phyloP scores from a whole-genome alignment of 2,329 filamentous ascomycete genomes.

The Claviceps spartinae region DNA sequence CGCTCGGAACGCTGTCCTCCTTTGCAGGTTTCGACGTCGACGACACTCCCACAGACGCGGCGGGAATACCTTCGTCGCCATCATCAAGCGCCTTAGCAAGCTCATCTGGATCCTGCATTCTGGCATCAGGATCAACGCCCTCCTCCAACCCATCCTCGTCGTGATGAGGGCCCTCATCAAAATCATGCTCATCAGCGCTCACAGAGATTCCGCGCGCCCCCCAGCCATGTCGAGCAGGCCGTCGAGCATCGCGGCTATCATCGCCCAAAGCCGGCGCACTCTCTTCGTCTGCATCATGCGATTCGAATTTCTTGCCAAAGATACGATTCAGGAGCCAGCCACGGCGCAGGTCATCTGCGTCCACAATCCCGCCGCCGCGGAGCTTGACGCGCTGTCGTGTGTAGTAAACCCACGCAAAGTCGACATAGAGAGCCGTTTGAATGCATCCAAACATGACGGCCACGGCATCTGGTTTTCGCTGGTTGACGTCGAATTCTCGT shows the following conservation, averaged over 20 bases:
- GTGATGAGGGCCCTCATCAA: conserved; percentile 36
- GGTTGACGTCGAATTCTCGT: conserved; percentile 46
- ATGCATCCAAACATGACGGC: conserved; percentile 77
- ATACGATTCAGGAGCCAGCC: conserved; percentile 75
- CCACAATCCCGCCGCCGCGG: conserved; percentile 70
- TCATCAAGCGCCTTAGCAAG: conserved; percentile 41
- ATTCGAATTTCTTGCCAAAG: conserved; percentile 46
- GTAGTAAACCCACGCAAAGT: conserved; percentile 97
- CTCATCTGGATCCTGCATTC: conserved; percentile 54
- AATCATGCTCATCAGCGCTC: conserved; percentile 48
- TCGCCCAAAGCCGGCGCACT: conserved; percentile 34
- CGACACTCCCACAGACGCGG: conserved; percentile 1
- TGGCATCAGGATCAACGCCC: conserved; percentile 45
- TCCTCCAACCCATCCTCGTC: conserved; percentile 31
- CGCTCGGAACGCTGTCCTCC: conserved; percentile 19
- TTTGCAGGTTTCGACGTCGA: conserved; percentile 14
- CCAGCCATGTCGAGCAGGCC: conserved; percentile 39
- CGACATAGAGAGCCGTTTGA: conserved; percentile 79
- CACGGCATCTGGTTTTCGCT: conserved; percentile 50
- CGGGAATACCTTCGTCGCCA: conserved; percentile 20
- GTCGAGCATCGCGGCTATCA: conserved; percentile 15
- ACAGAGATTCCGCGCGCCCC: conserved; percentile 52
- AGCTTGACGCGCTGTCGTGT: conserved; percentile 88
- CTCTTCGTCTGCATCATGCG: conserved; percentile 50
- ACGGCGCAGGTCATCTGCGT: conserved; percentile 73